Percentiles rank a stretch among this genome's conserved stretches.
Evolutionary conservation across 2,329 filamentous ascomycete genomes (phyloP).

Genomic region (Trichoderma koningiopsis): DNA sequence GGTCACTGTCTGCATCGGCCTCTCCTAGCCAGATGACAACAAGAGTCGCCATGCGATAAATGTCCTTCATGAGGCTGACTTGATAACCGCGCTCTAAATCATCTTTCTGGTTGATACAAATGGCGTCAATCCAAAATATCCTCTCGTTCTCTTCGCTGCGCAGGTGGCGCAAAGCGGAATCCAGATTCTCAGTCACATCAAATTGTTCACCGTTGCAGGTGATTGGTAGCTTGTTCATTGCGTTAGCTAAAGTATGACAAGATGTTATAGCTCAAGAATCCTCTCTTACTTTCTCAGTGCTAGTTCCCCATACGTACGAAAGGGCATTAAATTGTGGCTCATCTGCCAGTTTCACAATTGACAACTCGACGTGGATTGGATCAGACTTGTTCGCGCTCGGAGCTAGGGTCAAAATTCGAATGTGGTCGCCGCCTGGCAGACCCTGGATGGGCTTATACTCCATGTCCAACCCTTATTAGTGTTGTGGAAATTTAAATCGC

Average conservation of each 20-base stretch:
- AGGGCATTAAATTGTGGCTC: background rate
- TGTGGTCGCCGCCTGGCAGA: slow-evolving; percentile 14
- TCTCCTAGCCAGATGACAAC: slow-evolving; percentile 28
- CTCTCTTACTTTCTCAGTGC: background rate
- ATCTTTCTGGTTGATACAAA: slow-evolving; percentile 27
- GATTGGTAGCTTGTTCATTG: slow-evolving; percentile 8
- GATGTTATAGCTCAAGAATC: background rate
- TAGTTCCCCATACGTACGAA: slow-evolving; percentile 15
- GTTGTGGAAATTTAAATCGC: background rate
- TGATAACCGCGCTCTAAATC: slow-evolving; percentile 8
- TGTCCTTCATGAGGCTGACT: slow-evolving; percentile 16
- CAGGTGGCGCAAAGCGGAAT: slow-evolving; percentile 16
- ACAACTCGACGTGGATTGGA: slow-evolving; percentile 6
- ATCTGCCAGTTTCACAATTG: background rate
- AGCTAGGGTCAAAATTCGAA: slow-evolving; percentile 4
- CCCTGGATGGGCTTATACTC: slow-evolving; percentile 29
- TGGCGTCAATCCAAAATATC: slow-evolving; percentile 27
- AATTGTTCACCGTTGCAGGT: slow-evolving; percentile 8
- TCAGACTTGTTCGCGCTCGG: slow-evolving; percentile 3
- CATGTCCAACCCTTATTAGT: background rate
- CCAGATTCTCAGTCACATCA: slow-evolving; percentile 10
- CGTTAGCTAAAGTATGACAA: background rate
- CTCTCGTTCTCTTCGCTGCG: background rate
- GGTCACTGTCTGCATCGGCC: slow-evolving; percentile 7
- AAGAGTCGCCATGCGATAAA: background rate